Evolutionary conservation across 2,329 filamentous ascomycete genomes (phyloP).

Genomic region (Chlorencoelia australis): DNA sequence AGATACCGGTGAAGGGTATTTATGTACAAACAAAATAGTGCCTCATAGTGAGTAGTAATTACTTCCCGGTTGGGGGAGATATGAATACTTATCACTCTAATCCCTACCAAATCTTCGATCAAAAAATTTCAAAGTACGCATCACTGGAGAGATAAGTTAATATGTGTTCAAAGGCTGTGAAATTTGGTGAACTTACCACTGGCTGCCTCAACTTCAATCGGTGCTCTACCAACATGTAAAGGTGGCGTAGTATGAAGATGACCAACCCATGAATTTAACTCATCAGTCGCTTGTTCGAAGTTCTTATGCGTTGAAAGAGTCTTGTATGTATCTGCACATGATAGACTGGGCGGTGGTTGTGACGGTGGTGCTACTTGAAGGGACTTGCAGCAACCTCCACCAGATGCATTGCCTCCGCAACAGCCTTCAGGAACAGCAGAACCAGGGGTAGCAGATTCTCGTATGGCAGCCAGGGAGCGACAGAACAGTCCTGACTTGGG

Average conservation of each 20-base stretch:
- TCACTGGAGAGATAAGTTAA: no score
- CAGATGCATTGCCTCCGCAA: constrained; percentile 48
- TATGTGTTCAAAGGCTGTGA: no score
- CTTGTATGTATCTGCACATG: constrained; percentile 69
- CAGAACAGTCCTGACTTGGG: constrained; percentile 77
- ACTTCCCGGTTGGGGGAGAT: no score
- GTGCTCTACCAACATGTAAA: constrained; percentile 33
- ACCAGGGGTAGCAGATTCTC: constrained; percentile 20
- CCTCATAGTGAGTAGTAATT: no score
- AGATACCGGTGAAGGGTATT: no score
- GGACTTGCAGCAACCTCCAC: constrained; percentile 53
- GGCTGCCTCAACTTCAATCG: constrained; percentile 71
- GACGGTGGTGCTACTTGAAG: constrained; percentile 19
- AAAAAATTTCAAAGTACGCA: constrained; percentile 76
- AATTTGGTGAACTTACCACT: no score
- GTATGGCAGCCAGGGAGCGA: constrained; percentile 62
- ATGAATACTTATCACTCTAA: no score
- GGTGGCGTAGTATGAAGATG: constrained; percentile 52
- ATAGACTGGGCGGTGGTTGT: constrained; percentile 40
- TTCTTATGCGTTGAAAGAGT: constrained; percentile 68
- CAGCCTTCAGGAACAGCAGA: constrained; percentile 40
- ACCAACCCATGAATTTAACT: constrained; percentile 67
- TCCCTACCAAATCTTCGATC: constrained; percentile 58
- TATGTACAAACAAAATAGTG: no score
- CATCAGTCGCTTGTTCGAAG: constrained; percentile 63